phyloP scores from a whole-genome alignment of 75 land plant species.

The Selaginella tamariscina region DNA sequence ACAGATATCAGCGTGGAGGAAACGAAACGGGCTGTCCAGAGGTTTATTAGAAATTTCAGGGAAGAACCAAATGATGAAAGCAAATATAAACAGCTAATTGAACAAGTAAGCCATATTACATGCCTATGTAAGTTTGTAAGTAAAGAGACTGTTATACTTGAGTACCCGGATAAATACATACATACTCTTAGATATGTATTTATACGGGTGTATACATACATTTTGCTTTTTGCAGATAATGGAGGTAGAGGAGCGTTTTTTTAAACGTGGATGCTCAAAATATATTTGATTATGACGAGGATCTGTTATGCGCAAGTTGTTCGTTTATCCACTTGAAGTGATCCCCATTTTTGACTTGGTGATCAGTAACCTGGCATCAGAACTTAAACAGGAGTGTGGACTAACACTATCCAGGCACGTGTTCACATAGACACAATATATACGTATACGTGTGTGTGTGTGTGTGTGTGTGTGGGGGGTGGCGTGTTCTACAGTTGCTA shows the following conservation, averaged over 20 bases:
- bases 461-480: not conserved
- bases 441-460: not conserved
- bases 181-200: not conserved
- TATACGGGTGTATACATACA: no score
- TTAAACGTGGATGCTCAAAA: constrained; percentile 77
- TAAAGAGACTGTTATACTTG: not conserved
- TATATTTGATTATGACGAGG: constrained; percentile 59
- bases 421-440: not conserved
- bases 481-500: not conserved
- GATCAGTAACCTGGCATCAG: constrained; percentile 52
- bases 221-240: constrained; percentile 18
- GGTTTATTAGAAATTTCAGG: constrained; percentile 58
- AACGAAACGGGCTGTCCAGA: constrained; percentile 54
- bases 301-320: constrained; percentile 82
- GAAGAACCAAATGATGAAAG: constrained; percentile 41
- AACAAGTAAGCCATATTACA: constrained; percentile 25
- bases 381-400: constrained; percentile 47
- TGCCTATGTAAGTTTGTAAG: not conserved
- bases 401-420: constrained; percentile 53
- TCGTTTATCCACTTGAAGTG: constrained; percentile 80
- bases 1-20: constrained; percentile 89
- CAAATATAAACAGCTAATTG: constrained; percentile 54
- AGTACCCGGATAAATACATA: no score
- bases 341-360: constrained; percentile 82
- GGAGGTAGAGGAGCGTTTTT: constrained; percentile 67